Base-by-base conservation (phyloP, 2,329 filamentous ascomycete genomes). In the Calonectria pauciramosa region DNA sequence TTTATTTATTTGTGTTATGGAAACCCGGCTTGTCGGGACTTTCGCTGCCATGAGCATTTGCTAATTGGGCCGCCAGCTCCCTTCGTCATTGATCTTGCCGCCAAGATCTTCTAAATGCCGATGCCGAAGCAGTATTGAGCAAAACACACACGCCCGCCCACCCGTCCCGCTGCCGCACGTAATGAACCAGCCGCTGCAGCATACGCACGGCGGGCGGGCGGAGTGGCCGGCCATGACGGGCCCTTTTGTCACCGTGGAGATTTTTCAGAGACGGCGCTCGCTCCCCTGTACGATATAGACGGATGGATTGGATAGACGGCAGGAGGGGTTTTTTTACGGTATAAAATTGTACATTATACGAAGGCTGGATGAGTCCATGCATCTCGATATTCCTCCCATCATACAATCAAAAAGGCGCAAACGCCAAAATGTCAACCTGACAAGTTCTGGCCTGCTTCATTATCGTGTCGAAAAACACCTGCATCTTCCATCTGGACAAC, bases 81-180 rank as follows among this genome's bases (percentile, higher is more conserved):
- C 68, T 92, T 92, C 81, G 87, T 89, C 77, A 86, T 92, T 80
- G 89, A 92, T 75, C 88, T 88, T 78, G 84, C 87, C 71, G 86
- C 86, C 81, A 85, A 85, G 80, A 80, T 88, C 80, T 85, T 88
- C 72, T 88, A 87, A 82, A 77, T 44, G 14, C 16, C 26, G 14
- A 47, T 59, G 47, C 49, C 47, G 41, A 49, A 26, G 60, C 41
- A 32, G 26, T 23, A 54, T 59, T 41, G 32, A 49, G 14, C 47
- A 69, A 60, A 38, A 16, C 9, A 9, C 32, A 20, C 54, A 49
- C 6, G 20, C 36, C n/a, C 28, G 36, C 20, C 65, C 54, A 26
- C 23, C 47, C 47, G 41, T 65, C 18, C 32, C 41, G 52, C 30
- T 72, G 16, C 30, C 60, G 18, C 49, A 47, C 49, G 34, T 71